Conservation (phyloP, 495 filamentous ascomycete genomes). For the Parachaetomium inaequale region DNA sequence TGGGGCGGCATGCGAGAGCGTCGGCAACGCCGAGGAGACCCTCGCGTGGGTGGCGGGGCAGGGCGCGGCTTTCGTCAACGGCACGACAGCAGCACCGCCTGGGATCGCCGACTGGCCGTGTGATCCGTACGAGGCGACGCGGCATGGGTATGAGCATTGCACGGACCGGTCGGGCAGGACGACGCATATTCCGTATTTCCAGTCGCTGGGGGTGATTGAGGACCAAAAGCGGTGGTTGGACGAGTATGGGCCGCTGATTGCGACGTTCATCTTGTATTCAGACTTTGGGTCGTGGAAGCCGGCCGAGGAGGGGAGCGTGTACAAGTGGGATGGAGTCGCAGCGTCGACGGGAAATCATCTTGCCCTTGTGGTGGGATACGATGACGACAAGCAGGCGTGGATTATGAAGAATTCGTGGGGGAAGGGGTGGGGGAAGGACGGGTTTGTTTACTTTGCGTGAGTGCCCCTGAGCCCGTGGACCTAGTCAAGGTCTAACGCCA, state of each 20-base stretch:
- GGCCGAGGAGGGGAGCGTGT: neutral
- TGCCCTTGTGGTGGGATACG: constrained; percentile 22
- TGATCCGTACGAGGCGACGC: constrained; percentile 20
- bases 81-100: neutral
- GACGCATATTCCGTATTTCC: constrained; percentile 14
- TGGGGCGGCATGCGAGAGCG: constrained; percentile 18
- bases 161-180: constrained; percentile 17
- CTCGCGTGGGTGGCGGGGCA: constrained; percentile 16
- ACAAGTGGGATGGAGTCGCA: constrained; percentile 13
- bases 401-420: constrained; percentile 30
- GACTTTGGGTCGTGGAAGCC: constrained; percentile 19
- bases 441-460: constrained; percentile 27
- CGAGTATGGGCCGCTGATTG: constrained; percentile 23
- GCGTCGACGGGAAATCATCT: constrained; percentile 20
- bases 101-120: constrained; percentile 26
- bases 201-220: constrained; percentile 18
- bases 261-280: constrained; percentile 18
- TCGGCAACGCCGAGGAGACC: constrained; percentile 22
- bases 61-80: neutral
- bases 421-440: constrained; percentile 10
- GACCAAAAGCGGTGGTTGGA: constrained; percentile 27
- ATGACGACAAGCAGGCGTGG: constrained; percentile 22
- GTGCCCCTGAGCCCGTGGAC: neutral
- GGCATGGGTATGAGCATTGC: constrained; percentile 12
- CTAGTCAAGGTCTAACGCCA: neutral